These are phyloP conservation scores for Cytospora paraplurivora DNA, from an alignment of 2,329 filamentous ascomycete genomes.

Conservation along the genomic window DNA sequence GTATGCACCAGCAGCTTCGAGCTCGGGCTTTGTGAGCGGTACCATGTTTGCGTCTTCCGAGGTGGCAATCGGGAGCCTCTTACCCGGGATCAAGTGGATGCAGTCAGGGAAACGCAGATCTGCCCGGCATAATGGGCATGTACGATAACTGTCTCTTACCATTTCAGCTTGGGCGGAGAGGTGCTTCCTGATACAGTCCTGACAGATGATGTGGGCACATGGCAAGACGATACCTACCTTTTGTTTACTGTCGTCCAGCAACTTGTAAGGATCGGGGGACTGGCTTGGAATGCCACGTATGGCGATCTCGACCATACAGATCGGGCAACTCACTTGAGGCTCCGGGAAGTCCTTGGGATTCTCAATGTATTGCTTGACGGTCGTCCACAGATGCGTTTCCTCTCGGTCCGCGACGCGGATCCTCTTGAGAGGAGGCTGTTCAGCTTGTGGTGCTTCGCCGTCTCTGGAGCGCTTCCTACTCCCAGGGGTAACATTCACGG, in stretches of 20 bases:
- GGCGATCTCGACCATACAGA: background rate
- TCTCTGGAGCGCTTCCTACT: background rate
- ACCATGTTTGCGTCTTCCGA: background rate
- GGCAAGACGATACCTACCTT: background rate
- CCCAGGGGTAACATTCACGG: too few relatives aligned
- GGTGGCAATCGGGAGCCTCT: background rate
- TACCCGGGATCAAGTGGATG: background rate
- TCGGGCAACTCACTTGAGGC: background rate
- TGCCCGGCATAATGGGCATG: background rate
- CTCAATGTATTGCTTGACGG: background rate
- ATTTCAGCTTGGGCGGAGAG: background rate
- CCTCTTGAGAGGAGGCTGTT: background rate
- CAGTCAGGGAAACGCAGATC: background rate
- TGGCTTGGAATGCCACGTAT: conserved; percentile 7
- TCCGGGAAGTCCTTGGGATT: background rate
- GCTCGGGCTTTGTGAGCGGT: conserved; percentile 4
- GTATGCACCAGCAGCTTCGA: background rate
- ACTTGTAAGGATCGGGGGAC: background rate
- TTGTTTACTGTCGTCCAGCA: background rate
- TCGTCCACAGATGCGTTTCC: conserved; percentile 6
- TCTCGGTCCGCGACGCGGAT: background rate
- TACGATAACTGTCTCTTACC: background rate
- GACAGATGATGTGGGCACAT: background rate
- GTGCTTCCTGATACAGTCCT: background rate
- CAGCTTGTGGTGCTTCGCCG: background rate